Base-by-base conservation (phyloP, 441 rosid species). In the Populus tomentosa region DNA sequence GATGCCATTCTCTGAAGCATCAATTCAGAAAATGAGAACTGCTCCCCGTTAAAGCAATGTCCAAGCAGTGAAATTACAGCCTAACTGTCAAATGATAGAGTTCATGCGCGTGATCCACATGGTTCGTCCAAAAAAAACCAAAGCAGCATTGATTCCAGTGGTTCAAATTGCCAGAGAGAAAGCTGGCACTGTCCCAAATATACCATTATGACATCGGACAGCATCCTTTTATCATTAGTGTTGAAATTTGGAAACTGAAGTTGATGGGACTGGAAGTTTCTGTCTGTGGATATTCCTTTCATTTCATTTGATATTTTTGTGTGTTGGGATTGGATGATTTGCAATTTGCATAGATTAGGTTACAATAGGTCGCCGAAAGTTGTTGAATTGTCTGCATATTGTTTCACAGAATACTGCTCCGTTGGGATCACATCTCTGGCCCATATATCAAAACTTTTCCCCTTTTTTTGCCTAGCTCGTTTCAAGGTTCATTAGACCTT, bases 301-400 rank as follows among this genome's bases (percentile, higher is more conserved):
- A 20, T n/a, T 56, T 56, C 2, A 20, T 7, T 8, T 56, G 21
- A 56, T 56, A 20, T 56, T 56, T 56, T 20, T 7, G 62, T 56
- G 23, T 7, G 5, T 23, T 4, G 65, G 65, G 65, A 10, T 61
- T 9, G 65, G 65, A 61, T 61, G 65, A 61, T 61, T 10, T 61
- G 13, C 65, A 10, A 61, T 21, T 23, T 61, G 11, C 65, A 61
- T 61, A 61, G 65, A 28, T 8, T 21, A 11, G 65, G 28, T 21
- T 61, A 21, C 28, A 61, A 61, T 61, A 61, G 65, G 65, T 21
- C 13, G 28, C 65, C 28, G 16, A 65, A 46, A 40, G 18, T 14
- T 13, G 40, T 32, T 64, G 78, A 70, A 67, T 70, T 56, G 21
- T 73, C 56, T 38, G 80, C 75, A 68, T 59, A 56, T 32, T 42